phyloP scores from a whole-genome alignment of 2,329 filamentous ascomycete genomes.

The Graphium sp. region DNA sequence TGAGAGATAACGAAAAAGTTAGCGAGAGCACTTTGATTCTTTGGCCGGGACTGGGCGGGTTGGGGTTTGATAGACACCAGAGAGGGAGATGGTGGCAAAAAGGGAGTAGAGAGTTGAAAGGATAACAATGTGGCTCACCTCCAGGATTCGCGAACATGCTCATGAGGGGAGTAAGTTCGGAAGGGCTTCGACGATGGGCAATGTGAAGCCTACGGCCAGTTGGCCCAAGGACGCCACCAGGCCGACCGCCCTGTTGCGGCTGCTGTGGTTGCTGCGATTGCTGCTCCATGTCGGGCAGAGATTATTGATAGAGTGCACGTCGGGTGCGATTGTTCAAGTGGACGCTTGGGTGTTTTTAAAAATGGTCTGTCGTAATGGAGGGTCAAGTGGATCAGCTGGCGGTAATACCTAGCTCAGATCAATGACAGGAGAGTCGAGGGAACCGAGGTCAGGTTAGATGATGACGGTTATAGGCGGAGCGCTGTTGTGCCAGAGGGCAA shows the following conservation, averaged over 20 bases:
- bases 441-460: no score
- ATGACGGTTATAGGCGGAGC: no score
- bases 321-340: constrained; percentile 16
- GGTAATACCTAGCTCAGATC: no score
- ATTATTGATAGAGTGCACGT: constrained; percentile 22
- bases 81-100: neutral
- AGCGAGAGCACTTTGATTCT: neutral
- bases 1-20: constrained; percentile 5
- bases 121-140: constrained; percentile 31
- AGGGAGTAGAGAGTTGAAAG: constrained; percentile 2
- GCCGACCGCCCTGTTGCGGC: constrained; percentile 28
- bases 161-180: constrained; percentile 93
- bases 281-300: constrained; percentile 40
- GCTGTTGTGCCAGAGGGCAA: constrained; percentile 2
- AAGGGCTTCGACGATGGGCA: constrained; percentile 90
- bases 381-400: no score
- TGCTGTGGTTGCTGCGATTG: constrained; percentile 35
- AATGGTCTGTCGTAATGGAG: neutral
- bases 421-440: no score
- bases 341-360: no score
- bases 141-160: constrained; percentile 62
- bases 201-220: constrained; percentile 87
- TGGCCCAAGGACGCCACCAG: constrained; percentile 51
- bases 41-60: neutral
- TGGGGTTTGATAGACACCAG: neutral